Evolutionary conservation across 2,329 filamentous ascomycete genomes (phyloP), one percentile per base, ranked within the genome.

Genomic region (Penicillium crustosum): DNA sequence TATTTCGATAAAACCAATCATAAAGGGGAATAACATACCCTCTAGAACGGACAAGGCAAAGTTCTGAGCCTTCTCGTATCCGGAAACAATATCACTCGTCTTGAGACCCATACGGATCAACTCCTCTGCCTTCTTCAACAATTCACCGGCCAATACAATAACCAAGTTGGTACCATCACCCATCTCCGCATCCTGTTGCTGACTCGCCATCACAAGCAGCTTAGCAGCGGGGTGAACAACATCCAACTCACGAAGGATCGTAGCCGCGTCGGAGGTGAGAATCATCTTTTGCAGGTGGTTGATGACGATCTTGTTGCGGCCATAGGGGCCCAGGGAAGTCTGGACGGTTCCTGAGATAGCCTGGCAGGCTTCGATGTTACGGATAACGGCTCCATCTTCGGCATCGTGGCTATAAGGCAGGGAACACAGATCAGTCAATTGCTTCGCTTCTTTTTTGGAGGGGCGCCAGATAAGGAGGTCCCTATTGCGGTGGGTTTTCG

Each of bases 281-380:
- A 97, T 96, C 94, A 99, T 97, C 84, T 99, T 99, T 78, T 96
- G 91, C 63, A 99, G 84, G 81, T 99, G 95, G 83, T 99, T 99
- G 83, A 99, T 97, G 81, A 99, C 91, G 74, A 99, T 93, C 83
- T 99, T 99, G 84, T 99, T 99, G 78, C 94, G 90, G 72, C 94
- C 94, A 79, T 96, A 97, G 60, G 94, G 94, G 52, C 94, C 95
- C 36, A 99, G 85, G 45, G 94, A 97, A 57, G 94, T 97, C 82
- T 96, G 92, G 49, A 99, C 94, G 52, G 94, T 99, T 70, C 90
- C 90, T 58, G 94, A 88, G 78, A 99, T 97, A 66, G 94, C 91
- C 65, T 93, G 87, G 82, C 94, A 99, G 75, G 95, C 94, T 75
- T 99, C 95, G 79, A 99, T 97, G 79, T 99, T 99, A 74, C 94